These are phyloP conservation scores for Lentinula raphanica DNA, from an alignment of 768 basidiomycete species.

Conservation along the genomic window DNA sequence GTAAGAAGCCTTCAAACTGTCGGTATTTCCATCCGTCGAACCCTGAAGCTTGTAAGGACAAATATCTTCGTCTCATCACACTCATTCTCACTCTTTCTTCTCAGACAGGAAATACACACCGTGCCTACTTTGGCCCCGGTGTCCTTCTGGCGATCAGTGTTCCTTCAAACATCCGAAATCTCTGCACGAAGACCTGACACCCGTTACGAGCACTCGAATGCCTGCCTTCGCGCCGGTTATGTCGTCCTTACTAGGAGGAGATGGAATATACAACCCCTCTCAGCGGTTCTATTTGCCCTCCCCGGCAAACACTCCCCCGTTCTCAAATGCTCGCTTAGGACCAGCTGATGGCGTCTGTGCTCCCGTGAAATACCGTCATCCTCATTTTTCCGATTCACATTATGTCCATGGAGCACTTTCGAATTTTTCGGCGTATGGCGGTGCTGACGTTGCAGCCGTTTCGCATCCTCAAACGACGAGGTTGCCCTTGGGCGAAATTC, in stretches of 20 bases:
- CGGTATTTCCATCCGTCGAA: slow-evolving; percentile 27
- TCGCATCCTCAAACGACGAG: neutral
- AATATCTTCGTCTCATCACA: neutral
- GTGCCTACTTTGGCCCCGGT: slow-evolving; percentile 28
- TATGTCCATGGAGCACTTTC: neutral
- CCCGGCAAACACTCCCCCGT: neutral
- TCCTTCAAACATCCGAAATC: slow-evolving; percentile 25
- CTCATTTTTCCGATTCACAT: neutral
- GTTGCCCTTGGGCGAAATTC: neutral
- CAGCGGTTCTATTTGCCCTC: neutral
- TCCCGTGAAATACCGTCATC: neutral
- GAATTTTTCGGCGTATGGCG: neutral
- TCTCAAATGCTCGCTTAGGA: neutral
- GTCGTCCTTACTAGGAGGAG: too few relatives aligned
- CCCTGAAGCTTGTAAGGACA: slow-evolving; percentile 26
- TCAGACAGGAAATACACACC: slow-evolving; percentile 31
- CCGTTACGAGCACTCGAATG: neutral
- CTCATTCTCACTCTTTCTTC: neutral
- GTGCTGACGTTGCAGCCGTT: too few relatives aligned
- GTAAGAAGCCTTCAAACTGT: slow-evolving; percentile 18
- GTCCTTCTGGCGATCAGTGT: slow-evolving; percentile 17
- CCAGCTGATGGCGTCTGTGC: neutral
- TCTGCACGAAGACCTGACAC: neutral
- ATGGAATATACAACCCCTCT: too few relatives aligned
- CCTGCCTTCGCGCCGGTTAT: neutral